Conservation (phyloP, 306 rosid genomes). For the Prunus fruticosa region DNA sequence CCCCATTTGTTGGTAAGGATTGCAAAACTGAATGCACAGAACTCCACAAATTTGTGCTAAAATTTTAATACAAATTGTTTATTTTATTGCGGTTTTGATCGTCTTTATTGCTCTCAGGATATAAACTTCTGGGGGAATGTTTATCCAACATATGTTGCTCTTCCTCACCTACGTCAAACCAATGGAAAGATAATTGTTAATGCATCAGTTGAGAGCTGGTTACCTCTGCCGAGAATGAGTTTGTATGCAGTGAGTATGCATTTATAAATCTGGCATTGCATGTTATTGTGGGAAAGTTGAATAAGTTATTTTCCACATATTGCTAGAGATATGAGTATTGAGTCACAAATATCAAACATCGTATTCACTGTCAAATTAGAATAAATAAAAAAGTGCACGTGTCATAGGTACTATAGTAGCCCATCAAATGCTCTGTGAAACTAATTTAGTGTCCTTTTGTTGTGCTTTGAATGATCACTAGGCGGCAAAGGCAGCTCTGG, state of each 20-base stretch:
- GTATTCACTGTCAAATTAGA: not conserved
- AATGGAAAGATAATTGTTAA: constrained; percentile 72
- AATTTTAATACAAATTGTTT: not conserved
- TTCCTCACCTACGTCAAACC: constrained; percentile 68
- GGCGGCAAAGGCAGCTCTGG: constrained; percentile 81
- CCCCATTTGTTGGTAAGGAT: constrained; percentile 68
- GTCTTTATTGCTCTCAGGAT: constrained; percentile 41
- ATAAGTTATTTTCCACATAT: not conserved
- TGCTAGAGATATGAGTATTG: not conserved
- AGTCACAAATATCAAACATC: not conserved
- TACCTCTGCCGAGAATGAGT: constrained; percentile 91
- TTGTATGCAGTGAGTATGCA: constrained; percentile 64
- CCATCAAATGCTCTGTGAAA: not conserved
- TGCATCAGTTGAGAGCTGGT: constrained; percentile 80
- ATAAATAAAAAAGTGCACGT: not conserved
- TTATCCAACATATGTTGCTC: constrained; percentile 78
- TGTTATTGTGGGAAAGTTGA: not conserved
- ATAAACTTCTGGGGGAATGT: constrained; percentile 90
- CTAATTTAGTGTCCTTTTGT: not conserved
- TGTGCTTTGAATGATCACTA: constrained; percentile 13
- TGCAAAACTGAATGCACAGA: not conserved
- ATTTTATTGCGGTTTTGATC: not conserved
- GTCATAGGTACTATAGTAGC: not conserved
- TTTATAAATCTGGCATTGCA: not conserved
- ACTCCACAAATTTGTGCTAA: not conserved